Base-by-base conservation (phyloP, 441 rosid species). In the Arabidopsis lyrata region DNA sequence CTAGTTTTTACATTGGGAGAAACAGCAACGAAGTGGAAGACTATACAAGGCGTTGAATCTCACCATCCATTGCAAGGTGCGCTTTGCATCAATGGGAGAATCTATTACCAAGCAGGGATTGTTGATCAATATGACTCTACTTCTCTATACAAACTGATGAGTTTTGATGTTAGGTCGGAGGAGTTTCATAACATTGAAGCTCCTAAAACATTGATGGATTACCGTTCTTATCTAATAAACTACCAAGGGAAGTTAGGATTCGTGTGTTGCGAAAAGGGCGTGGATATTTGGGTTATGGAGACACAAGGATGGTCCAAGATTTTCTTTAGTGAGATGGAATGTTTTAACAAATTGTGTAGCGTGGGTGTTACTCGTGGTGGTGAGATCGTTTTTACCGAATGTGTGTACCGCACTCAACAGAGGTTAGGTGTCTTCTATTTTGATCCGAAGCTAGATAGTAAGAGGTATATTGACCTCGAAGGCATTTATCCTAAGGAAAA, bases 1-100 rank as follows among this genome's bases (percentile, higher is more conserved):
- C 58, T 13, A 2, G 35, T 53, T 53, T 53, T 53, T 35, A 27
- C 58, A 27, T 53, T 53, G 34, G 58, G 35, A 53, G 58, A 53
- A 27, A 53, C 35, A 27, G 13, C 9, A 15, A 8, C 3, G 35
- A 53, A 53, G 35, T 53, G 58, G 58, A 53, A 27, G 35, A 27
- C 35, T 29, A 53, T 53, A 4, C 58, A 27, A 13, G 16, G 58
- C 5, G 35, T 27, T 53, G 16, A 12, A 53, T 27, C 58, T 53
- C 58, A 53, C 16, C 35, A 12, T 13, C 58, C 58, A 53, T 53
- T 53, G 35, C 35, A 31, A 27, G 58, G 58, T 27, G 58, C 16
- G 27, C 35, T 53, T 53, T 27, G 35, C 16, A 27, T 53, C 34
- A 27, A 27, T 10, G 58, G 58, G 58, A 27, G 1, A 27, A 53